phyloP scores from a whole-genome alignment of 495 filamentous ascomycete species.

The Tuber magnatum region DNA sequence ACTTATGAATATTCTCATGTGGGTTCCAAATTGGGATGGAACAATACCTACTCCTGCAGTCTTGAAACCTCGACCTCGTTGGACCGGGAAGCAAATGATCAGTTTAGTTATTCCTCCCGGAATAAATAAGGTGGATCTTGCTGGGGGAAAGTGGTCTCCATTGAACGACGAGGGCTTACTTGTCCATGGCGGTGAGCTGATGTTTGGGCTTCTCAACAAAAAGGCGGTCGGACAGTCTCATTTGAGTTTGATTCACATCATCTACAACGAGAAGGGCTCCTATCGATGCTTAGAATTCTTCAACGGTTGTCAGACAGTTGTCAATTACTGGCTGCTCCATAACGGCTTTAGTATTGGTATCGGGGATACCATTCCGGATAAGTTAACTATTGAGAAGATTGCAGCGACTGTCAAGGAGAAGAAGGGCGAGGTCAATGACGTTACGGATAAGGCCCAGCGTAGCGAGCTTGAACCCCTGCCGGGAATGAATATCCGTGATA shows the following conservation, averaged over 20 bases:
- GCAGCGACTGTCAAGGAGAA: slow-evolving; percentile 66
- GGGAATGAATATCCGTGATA: slow-evolving; percentile 97
- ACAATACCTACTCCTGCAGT: slow-evolving; percentile 86
- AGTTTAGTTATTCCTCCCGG: slow-evolving; percentile 84
- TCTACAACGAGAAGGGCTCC: slow-evolving; percentile 87
- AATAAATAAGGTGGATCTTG: slow-evolving; percentile 67
- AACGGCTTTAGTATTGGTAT: slow-evolving; percentile 98
- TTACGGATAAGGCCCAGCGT: slow-evolving; percentile 69
- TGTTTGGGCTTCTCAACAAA: slow-evolving; percentile 86
- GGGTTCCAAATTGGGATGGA: slow-evolving; percentile 97
- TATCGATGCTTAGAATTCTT: slow-evolving; percentile 87
- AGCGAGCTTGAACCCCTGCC: slow-evolving; percentile 81
- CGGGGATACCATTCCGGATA: slow-evolving; percentile 93
- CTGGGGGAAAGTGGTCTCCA: slow-evolving; percentile 53
- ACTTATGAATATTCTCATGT: slow-evolving; percentile 91
- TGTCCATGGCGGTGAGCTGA: slow-evolving; percentile 77
- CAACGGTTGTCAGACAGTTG: slow-evolving; percentile 84
- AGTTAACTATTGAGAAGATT: slow-evolving; percentile 70
- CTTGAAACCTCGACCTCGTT: slow-evolving; percentile 78
- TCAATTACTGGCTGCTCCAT: slow-evolving; percentile 97
- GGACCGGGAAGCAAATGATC: slow-evolving; percentile 98
- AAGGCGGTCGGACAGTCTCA: slow-evolving; percentile 83
- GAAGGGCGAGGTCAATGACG: slow-evolving; percentile 67
- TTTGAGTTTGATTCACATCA: slow-evolving; percentile 86
- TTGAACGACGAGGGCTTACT: slow-evolving; percentile 71